Evolutionary conservation across 2,329 filamentous ascomycete species (phyloP).

Genomic region (Apiospora rasikravindrae): DNA sequence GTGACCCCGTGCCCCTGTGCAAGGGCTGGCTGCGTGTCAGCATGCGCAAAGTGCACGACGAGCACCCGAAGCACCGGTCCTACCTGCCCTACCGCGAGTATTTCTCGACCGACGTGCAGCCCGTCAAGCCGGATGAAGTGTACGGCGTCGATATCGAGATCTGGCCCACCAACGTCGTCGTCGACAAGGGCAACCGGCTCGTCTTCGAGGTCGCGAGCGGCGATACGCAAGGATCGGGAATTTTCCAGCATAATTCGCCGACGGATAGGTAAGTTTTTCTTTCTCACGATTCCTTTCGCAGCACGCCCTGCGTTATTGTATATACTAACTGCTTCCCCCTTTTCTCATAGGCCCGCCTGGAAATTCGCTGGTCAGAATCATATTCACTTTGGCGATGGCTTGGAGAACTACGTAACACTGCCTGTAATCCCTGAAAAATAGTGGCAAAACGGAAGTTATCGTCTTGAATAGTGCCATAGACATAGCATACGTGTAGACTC

Average conservation of each 20-base stretch:
- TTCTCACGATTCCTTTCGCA: not conserved
- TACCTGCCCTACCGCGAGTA: slow-evolving; percentile 66
- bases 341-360: slow-evolving; percentile 38
- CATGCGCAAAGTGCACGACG: slow-evolving; percentile 57
- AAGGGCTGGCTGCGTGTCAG: slow-evolving; percentile 69
- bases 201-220: slow-evolving; percentile 52
- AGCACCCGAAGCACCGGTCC: slow-evolving; percentile 55
- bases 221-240: slow-evolving; percentile 57
- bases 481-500: not conserved
- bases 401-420: slow-evolving; percentile 52
- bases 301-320: not conserved
- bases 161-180: slow-evolving; percentile 68
- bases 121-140: slow-evolving; percentile 58
- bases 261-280: slow-evolving; percentile 43
- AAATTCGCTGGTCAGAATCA: slow-evolving; percentile 51
- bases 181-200: slow-evolving; percentile 52
- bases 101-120: slow-evolving; percentile 57
- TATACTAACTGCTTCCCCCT: not conserved
- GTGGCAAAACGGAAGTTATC: not conserved
- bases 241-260: slow-evolving; percentile 52
- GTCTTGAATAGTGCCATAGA: not conserved
- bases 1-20: slow-evolving; percentile 65
- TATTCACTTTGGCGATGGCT: slow-evolving; percentile 49
- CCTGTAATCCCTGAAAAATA: slow-evolving; percentile 50
- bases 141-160: slow-evolving; percentile 67